Percentiles rank a stretch among this genome's conserved stretches.
phyloP scores from a whole-genome alignment of 352 stramenopile species.

The Phytopythium oedochilum region DNA sequence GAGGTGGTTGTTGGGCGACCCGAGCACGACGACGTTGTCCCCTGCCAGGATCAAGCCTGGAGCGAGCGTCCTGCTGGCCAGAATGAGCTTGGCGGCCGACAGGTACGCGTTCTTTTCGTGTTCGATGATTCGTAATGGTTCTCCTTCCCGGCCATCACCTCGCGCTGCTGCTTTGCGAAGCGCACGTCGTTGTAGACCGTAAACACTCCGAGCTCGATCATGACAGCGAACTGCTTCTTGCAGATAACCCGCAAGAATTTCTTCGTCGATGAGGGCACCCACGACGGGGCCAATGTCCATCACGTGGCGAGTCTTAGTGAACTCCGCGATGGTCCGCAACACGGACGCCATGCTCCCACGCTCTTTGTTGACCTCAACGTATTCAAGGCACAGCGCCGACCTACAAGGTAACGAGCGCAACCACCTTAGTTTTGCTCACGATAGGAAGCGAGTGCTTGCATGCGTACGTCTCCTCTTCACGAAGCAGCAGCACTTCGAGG shows the following conservation, averaged over 20 bases:
- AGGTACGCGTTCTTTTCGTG: slow-evolving; percentile 46
- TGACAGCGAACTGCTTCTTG: slow-evolving; percentile 25
- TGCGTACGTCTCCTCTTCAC: slow-evolving; percentile 4
- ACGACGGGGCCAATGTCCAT: slow-evolving; percentile 27
- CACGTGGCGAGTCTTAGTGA: slow-evolving; percentile 19
- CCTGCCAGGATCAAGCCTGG: slow-evolving; percentile 33
- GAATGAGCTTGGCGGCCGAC: slow-evolving; percentile 40
- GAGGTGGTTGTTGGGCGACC: slow-evolving; percentile 38
- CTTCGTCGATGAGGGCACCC: slow-evolving; percentile 14
- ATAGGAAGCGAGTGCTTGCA: background rate
- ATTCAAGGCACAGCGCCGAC: slow-evolving; percentile 17
- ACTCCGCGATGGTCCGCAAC: slow-evolving; percentile 27
- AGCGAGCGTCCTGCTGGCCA: slow-evolving; percentile 24
- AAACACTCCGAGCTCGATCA: slow-evolving; percentile 38
- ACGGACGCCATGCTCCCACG: slow-evolving; percentile 28
- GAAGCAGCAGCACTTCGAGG: slow-evolving; percentile 7
- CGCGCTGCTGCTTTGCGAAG: slow-evolving; percentile 32
- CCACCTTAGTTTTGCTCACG: no score
- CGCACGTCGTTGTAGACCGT: slow-evolving; percentile 42
- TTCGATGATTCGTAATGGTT: slow-evolving; percentile 46
- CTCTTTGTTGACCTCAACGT: slow-evolving; percentile 27
- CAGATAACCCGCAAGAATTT: no score
- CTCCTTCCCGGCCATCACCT: slow-evolving; percentile 15
- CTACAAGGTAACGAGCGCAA: background rate
- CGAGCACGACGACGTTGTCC: slow-evolving; percentile 42